phyloP scores from a whole-genome alignment of 1,139 yeast genomes.

The Yamadazyma taylorii region DNA sequence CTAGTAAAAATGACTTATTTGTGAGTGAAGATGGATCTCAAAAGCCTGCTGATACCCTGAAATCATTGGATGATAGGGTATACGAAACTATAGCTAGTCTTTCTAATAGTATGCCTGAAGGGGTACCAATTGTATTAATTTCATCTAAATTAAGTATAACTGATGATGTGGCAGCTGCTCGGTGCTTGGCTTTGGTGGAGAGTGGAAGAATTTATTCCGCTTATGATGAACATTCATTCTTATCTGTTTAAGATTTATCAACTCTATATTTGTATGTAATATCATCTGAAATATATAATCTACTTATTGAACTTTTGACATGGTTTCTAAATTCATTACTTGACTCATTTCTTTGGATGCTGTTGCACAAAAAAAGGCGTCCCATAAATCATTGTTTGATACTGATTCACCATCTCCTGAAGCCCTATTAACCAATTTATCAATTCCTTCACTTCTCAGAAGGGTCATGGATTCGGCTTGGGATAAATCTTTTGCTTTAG shows the following conservation, averaged over 20 bases:
- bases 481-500: slow-evolving; percentile 25
- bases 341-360: slow-evolving; percentile 16
- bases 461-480: slow-evolving; percentile 39
- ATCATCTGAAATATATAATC: neutral
- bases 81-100: slow-evolving; percentile 50
- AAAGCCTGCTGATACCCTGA: slow-evolving; percentile 21
- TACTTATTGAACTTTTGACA: slow-evolving; percentile 11
- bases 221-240: slow-evolving; percentile 60
- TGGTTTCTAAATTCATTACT: slow-evolving; percentile 18
- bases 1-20: slow-evolving; percentile 35
- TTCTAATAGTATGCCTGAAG: slow-evolving; percentile 64
- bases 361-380: slow-evolving; percentile 49
- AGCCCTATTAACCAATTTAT: slow-evolving; percentile 39
- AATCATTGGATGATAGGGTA: slow-evolving; percentile 43
- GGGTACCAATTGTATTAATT: slow-evolving; percentile 65
- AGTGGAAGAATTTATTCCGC: slow-evolving; percentile 69
- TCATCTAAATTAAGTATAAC: slow-evolving; percentile 55
- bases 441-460: slow-evolving; percentile 41
- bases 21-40: slow-evolving; percentile 33
- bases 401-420: slow-evolving; percentile 57
- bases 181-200: slow-evolving; percentile 56
- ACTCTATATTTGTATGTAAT: neutral
- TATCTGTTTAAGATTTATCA: slow-evolving; percentile 54
- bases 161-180: slow-evolving; percentile 46
- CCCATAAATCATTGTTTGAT: slow-evolving; percentile 57